Conservation (phyloP, 176 grass and related monocot species). For the Rhynchospora tenuis region DNA sequence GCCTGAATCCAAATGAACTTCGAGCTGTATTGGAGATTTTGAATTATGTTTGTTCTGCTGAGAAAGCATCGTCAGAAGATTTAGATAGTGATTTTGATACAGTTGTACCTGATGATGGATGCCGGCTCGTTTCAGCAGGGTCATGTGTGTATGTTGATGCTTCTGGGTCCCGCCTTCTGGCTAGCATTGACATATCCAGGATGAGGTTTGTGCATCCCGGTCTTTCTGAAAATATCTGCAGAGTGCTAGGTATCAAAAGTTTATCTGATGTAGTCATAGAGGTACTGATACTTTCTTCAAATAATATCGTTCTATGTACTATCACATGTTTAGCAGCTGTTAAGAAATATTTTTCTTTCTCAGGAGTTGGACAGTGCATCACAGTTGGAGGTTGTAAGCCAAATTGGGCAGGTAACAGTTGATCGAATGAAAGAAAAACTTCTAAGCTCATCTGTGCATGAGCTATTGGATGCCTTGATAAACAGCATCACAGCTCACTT, state of each 20-base stretch:
- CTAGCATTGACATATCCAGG: conserved; percentile 69
- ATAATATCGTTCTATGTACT: neutral
- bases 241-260: conserved; percentile 62
- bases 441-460: conserved; percentile 56
- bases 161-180: conserved; percentile 61
- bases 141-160: conserved; percentile 92
- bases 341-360: conserved; percentile 14
- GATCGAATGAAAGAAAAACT: conserved; percentile 64
- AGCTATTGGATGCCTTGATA: conserved; percentile 55
- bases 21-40: conserved; percentile 85
- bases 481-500: conserved; percentile 63
- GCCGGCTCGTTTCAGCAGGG: conserved; percentile 77
- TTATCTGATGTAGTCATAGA: conserved; percentile 79
- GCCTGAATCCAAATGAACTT: conserved; percentile 94
- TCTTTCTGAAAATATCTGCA: conserved; percentile 72
- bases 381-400: conserved; percentile 49
- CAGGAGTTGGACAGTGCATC: conserved; percentile 76
- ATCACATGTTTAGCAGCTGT: neutral
- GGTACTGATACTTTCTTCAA: conserved; percentile 37
- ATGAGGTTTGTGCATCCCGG: conserved; percentile 88
- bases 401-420: conserved; percentile 60
- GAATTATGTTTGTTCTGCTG: conserved; percentile 72
- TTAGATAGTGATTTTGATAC: conserved; percentile 51
- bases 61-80: conserved; percentile 34
- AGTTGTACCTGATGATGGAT: conserved; percentile 96